Percentiles rank a stretch among this genome's conserved stretches.
phyloP scores from a whole-genome alignment of 2,329 filamentous ascomycete species.

The Cadophora sp. region DNA sequence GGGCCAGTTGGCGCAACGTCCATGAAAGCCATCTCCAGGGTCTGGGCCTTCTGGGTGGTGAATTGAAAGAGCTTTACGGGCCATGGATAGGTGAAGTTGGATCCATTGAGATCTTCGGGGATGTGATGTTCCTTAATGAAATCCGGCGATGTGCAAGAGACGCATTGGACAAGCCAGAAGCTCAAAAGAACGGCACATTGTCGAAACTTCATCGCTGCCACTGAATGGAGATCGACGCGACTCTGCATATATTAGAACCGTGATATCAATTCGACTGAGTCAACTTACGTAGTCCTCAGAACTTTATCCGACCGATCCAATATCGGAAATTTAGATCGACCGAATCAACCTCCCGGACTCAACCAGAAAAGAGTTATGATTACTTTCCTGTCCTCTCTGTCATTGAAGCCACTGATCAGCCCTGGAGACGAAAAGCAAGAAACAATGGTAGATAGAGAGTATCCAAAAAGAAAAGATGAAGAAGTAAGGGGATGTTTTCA shows the following conservation, averaged over 20 bases:
- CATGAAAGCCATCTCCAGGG: constrained; percentile 62
- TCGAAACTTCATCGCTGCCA: neutral
- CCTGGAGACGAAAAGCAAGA: neutral
- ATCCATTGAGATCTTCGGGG: constrained; percentile 22
- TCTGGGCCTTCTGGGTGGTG: constrained; percentile 51
- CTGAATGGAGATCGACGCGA: neutral
- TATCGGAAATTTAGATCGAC: neutral
- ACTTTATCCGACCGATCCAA: neutral
- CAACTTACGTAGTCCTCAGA: neutral
- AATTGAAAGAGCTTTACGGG: constrained; percentile 57
- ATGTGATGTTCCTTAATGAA: constrained; percentile 9
- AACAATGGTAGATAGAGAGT: neutral
- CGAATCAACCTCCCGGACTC: neutral
- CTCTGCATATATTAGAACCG: neutral
- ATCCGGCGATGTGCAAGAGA: neutral
- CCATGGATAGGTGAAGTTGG: constrained; percentile 56
- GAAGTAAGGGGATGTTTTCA: constrained; percentile 1
- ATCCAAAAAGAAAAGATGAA: neutral
- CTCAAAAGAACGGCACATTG: neutral
- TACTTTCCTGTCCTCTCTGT: neutral
- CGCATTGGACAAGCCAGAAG: neutral
- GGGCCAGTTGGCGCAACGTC: constrained; percentile 51
- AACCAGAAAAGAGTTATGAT: neutral
- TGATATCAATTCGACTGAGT: neutral
- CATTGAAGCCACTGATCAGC: no score